Evolutionary conservation across 2,329 filamentous ascomycete species (phyloP).

Genomic region (Phaeosphaeriaceae sp.): DNA sequence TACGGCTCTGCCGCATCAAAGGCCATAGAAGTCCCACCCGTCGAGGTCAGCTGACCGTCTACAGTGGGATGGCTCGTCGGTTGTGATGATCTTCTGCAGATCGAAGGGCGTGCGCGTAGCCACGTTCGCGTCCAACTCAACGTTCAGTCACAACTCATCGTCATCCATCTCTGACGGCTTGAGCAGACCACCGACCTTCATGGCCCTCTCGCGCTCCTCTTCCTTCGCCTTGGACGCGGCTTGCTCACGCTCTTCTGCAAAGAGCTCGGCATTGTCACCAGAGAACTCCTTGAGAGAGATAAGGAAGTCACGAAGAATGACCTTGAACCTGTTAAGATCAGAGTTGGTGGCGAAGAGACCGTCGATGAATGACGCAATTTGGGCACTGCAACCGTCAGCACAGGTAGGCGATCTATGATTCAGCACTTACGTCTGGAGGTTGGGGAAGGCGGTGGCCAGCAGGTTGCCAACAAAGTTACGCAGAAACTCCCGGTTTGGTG

Average conservation of each 20-base stretch:
- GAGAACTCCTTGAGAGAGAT: conserved; percentile 97
- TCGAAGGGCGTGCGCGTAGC: conserved; percentile 51
- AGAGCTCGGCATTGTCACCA: conserved; percentile 93
- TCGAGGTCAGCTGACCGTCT: conserved; percentile 54
- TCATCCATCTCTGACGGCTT: conserved; percentile 97
- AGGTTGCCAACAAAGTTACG: conserved; percentile 85
- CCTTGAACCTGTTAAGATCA: conserved; percentile 92
- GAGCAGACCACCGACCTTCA: conserved; percentile 93
- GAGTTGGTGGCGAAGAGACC: conserved; percentile 88
- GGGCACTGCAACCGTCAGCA: conserved; percentile 65
- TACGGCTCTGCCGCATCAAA: conserved; percentile 38
- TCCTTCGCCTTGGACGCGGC: conserved; percentile 84
- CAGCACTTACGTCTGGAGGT: conserved; percentile 80
- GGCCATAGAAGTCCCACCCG: conserved; percentile 72
- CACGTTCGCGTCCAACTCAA: conserved; percentile 48
- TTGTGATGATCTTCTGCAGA: conserved; percentile 11
- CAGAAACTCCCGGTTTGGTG: conserved; percentile 89
- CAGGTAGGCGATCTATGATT: neutral
- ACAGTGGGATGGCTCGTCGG: conserved; percentile 19
- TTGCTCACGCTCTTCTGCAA: conserved; percentile 92
- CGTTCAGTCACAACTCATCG: conserved; percentile 79
- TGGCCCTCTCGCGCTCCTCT: conserved; percentile 87
- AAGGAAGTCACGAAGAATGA: conserved; percentile 94
- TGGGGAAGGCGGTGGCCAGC: conserved; percentile 89
- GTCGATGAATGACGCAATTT: conserved; percentile 90